These are phyloP conservation scores for Claviceps sp. DNA, from an alignment of 2,329 filamentous ascomycete genomes.

Conservation along the genomic window DNA sequence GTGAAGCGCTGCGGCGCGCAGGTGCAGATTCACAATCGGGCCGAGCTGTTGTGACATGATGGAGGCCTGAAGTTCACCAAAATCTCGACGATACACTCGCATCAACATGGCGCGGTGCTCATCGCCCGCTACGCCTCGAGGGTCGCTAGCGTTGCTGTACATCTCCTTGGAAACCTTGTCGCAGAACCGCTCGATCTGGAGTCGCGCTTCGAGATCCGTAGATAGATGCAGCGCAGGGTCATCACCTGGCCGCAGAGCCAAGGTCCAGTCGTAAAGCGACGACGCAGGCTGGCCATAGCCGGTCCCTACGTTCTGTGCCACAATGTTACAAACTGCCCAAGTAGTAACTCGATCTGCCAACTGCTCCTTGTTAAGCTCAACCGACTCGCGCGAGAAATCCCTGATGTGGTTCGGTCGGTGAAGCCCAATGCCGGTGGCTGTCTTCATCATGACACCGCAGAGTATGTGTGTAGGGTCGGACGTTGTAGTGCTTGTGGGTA, in stretches of 20 bases:
- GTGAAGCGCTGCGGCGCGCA: slow-evolving; percentile 61
- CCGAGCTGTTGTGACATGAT: slow-evolving; percentile 45
- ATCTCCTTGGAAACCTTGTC: slow-evolving; percentile 69
- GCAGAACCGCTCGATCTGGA: slow-evolving; percentile 61
- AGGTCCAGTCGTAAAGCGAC: slow-evolving; percentile 63
- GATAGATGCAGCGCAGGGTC: slow-evolving; percentile 45
- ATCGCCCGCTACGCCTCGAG: slow-evolving; percentile 53
- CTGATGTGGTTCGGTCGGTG: slow-evolving; percentile 72
- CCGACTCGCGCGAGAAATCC: slow-evolving; percentile 64
- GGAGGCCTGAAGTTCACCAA: slow-evolving; percentile 47
- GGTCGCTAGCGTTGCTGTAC: slow-evolving; percentile 65
- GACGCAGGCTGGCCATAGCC: slow-evolving; percentile 73
- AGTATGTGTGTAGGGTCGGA: slow-evolving; percentile 73
- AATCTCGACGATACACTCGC: slow-evolving; percentile 53
- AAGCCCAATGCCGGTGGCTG: slow-evolving; percentile 70
- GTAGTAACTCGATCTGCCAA: slow-evolving; percentile 66
- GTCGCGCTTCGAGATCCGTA: slow-evolving; percentile 50
- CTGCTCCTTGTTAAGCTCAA: slow-evolving; percentile 66
- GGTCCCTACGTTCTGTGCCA: slow-evolving; percentile 69
- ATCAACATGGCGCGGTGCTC: slow-evolving; percentile 54
- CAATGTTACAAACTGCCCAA: slow-evolving; percentile 78
- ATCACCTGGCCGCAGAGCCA: slow-evolving; percentile 47
- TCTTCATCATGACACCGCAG: slow-evolving; percentile 76
- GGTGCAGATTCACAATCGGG: slow-evolving; percentile 48
- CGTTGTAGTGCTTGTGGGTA: slow-evolving; percentile 69